Base-by-base conservation (phyloP, 305 asterid genomes). In the Fraxinus sp. region DNA sequence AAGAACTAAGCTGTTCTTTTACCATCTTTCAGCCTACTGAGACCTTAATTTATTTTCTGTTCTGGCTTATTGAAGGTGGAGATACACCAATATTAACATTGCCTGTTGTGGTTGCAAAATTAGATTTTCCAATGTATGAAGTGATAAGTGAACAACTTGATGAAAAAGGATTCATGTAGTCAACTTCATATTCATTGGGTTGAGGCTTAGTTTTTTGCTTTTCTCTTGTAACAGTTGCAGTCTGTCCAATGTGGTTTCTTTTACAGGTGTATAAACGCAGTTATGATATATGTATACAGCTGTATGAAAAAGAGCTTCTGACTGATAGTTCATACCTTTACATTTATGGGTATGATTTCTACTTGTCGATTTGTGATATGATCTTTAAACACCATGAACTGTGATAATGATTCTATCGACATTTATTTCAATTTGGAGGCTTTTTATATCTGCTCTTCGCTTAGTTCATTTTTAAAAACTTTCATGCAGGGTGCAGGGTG, bases 201-300 rank as follows among this genome's bases (percentile, higher is more conserved):
- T 35, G 26, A 33, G 77, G 77, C 37, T 68, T 68, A 68, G 37
- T 28, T 11, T 72, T 33, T 72, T 5, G 75, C 41, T 11, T 30
- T n/a, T 79, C 77, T 81, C 81, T 71, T 75, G 79, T 64, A 77
- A 30, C 79, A 77, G 78, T 55, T 80, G 84, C 75, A 57, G 41
- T 79, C 49, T 83, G 22, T 78, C 76, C 70, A 30, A 18, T 79
- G 64, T 22, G 36, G 49, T 36, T 64, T 39, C 55, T 74, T 81
- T 80, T 82, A 82, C 92, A 96, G 99, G 99, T 97, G 82, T 97
- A 97, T 88, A 92, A 90, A 86, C 97, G 96, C 86, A 95, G 99
- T 86, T 92, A 90, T 85, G 95, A 91, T 83, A 85, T 95, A 84
- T 97, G 98, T 90, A 83, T 88, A 83, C 98, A 92, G 88, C 94